Conservation (phyloP, 2,329 filamentous ascomycete genomes). For the Monosporascus sp. region DNA sequence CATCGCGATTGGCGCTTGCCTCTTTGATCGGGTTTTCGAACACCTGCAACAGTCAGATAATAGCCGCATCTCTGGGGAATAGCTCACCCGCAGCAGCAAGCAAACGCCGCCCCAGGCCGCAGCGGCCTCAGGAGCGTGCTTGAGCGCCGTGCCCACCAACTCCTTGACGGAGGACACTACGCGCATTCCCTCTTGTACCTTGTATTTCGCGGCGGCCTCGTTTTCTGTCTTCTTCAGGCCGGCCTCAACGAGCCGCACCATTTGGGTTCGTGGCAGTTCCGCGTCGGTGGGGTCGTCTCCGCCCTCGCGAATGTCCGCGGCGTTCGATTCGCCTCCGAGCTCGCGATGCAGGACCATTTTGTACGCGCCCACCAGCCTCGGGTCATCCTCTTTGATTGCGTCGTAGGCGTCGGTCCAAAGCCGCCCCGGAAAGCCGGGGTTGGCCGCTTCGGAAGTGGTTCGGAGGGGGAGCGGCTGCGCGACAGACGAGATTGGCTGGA, state of each 20-base stretch:
- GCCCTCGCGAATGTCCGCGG: neutral
- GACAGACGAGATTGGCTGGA: neutral
- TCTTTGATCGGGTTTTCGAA: constrained; percentile 24
- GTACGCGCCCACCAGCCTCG: constrained; percentile 18
- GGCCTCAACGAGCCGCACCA: constrained; percentile 23
- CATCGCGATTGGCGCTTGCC: constrained; percentile 24
- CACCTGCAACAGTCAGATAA: constrained; percentile 17
- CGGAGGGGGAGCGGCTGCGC: neutral
- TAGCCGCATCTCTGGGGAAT: neutral
- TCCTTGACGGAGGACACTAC: constrained; percentile 18
- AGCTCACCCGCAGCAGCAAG: constrained; percentile 27
- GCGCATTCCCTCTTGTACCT: constrained; percentile 18
- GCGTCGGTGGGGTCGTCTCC: neutral
- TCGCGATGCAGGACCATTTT: constrained; percentile 14
- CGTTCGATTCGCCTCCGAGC: constrained; percentile 3
- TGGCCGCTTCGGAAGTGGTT: neutral
- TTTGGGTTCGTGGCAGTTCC: constrained; percentile 16
- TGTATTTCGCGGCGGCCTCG: constrained; percentile 17
- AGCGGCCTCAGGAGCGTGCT: constrained; percentile 27
- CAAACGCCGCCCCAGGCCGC: constrained; percentile 33
- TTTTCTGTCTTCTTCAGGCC: constrained; percentile 23
- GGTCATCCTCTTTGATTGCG: constrained; percentile 18
- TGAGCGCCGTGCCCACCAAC: constrained; percentile 20
- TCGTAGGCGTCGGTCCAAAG: constrained; percentile 24
- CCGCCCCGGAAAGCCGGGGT: neutral